These are phyloP conservation scores for Mycena filopes DNA, from an alignment of 768 basidiomycete species.

Conservation along the genomic window DNA sequence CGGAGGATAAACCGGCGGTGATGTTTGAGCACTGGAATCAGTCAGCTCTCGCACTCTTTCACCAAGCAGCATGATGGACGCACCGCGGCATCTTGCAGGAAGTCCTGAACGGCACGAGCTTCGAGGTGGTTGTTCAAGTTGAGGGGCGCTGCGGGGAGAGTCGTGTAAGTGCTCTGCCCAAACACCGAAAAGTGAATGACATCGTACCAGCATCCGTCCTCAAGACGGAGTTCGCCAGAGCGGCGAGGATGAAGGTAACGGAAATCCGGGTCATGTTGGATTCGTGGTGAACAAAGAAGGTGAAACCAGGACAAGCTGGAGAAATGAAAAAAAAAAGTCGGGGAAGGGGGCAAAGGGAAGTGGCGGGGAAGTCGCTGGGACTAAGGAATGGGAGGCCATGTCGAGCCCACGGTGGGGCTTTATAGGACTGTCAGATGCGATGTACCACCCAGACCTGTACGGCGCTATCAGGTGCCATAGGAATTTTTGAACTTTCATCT, in stretches of 20 bases:
- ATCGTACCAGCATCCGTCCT: conserved; percentile 25
- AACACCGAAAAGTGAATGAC: no score
- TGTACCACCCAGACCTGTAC: conserved; percentile 12
- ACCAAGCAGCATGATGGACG: neutral
- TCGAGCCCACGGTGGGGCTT: neutral
- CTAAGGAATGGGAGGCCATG: conserved; percentile 3
- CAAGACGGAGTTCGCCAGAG: conserved; percentile 25
- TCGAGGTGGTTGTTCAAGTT: conserved; percentile 16
- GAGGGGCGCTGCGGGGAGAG: conserved; percentile 14
- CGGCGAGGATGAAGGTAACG: conserved; percentile 14
- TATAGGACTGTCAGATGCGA: conserved; percentile 13
- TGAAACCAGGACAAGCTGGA: conserved; percentile 23
- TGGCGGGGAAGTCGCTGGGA: neutral
- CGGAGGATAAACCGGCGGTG: conserved; percentile 20
- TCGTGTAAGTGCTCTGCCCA: neutral
- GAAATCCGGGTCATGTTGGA: conserved; percentile 28
- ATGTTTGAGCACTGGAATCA: conserved; percentile 23
- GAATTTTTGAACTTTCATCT: neutral
- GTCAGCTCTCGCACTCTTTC: no score
- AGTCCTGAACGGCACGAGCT: conserved; percentile 27
- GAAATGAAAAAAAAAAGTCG: neutral
- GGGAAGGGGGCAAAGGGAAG: neutral
- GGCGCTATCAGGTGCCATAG: conserved; percentile 20
- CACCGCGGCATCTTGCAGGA: conserved; percentile 23
- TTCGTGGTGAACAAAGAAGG: conserved; percentile 10